Conservation (phyloP, 2,329 filamentous ascomycete genomes). For the Aspergillus glaucus region DNA sequence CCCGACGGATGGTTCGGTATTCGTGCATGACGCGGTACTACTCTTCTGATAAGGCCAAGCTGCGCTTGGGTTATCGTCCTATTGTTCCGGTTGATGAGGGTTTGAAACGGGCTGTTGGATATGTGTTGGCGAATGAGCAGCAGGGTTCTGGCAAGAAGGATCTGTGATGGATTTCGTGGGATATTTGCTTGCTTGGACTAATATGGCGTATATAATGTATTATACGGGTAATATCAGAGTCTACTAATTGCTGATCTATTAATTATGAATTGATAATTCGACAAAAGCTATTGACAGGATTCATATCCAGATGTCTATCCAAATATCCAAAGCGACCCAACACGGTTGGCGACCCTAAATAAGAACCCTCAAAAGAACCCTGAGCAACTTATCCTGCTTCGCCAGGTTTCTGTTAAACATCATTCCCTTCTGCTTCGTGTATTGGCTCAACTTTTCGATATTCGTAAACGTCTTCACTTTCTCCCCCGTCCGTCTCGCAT, state of each 20-base stretch:
- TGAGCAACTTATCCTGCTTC: constrained; percentile 18
- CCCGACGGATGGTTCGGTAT: constrained; percentile 39
- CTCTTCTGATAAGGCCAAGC: constrained; percentile 42
- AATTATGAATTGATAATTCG: constrained; percentile 2
- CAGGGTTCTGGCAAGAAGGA: constrained; percentile 34
- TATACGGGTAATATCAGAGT: background rate
- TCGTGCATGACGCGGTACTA: constrained; percentile 46
- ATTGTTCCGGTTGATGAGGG: constrained; percentile 42
- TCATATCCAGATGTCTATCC: background rate
- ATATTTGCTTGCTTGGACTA: background rate
- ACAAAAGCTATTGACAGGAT: background rate
- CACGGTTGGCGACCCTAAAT: constrained; percentile 1
- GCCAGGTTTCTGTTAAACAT: constrained; percentile 10
- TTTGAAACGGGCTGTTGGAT: constrained; percentile 40
- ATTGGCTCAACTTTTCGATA: constrained; percentile 7
- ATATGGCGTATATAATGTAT: constrained; percentile 1
- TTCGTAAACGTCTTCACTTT: constrained; percentile 11
- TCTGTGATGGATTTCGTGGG: constrained; percentile 19
- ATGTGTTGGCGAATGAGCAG: constrained; percentile 30
- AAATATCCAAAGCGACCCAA: background rate
- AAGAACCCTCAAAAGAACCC: constrained; percentile 12
- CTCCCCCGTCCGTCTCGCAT: constrained; percentile 11
- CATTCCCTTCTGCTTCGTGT: constrained; percentile 9
- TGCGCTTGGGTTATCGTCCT: constrained; percentile 40
- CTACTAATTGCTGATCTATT: constrained; percentile 2